phyloP scores from a whole-genome alignment of 495 filamentous ascomycete genomes.

The Bathelium albidoporum region DNA sequence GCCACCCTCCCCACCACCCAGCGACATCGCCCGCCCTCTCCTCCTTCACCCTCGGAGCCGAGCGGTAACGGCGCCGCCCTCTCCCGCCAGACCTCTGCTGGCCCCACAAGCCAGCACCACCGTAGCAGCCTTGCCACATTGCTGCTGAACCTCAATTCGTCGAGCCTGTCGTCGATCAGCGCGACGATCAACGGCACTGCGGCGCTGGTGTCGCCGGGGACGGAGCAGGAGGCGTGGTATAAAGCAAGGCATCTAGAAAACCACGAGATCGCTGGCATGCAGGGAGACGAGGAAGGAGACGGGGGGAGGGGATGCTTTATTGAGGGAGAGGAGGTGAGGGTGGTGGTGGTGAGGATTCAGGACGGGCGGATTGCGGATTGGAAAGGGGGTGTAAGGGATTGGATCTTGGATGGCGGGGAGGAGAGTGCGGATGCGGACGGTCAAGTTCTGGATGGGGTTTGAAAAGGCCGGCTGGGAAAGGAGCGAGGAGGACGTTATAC shows the following conservation, averaged over 20 bases:
- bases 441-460: constrained; percentile 16
- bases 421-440: constrained; percentile 2
- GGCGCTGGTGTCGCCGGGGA: constrained; percentile 55
- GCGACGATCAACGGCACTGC: constrained; percentile 87
- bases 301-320: constrained; percentile 31
- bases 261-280: constrained; percentile 44
- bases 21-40: constrained; percentile 9
- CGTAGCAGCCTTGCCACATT: constrained; percentile 67
- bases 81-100: constrained; percentile 25
- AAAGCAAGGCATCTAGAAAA: constrained; percentile 77
- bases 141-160: constrained; percentile 81
- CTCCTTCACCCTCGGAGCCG: constrained; percentile 6
- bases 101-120: constrained; percentile 44
- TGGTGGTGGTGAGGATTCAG: constrained; percentile 33
- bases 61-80: constrained; percentile 32
- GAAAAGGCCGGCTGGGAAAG: too few relatives aligned
- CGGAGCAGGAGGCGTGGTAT: constrained; percentile 73
- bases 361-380: constrained; percentile 34
- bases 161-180: constrained; percentile 76
- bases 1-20: constrained; percentile 47
- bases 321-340: constrained; percentile 30
- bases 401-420: constrained; percentile 15
- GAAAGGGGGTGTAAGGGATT: constrained; percentile 32
- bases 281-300: constrained; percentile 21
- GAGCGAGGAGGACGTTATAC: too few relatives aligned